Conservation (phyloP, 805 yeast species). For the Pichia occidentalis region DNA sequence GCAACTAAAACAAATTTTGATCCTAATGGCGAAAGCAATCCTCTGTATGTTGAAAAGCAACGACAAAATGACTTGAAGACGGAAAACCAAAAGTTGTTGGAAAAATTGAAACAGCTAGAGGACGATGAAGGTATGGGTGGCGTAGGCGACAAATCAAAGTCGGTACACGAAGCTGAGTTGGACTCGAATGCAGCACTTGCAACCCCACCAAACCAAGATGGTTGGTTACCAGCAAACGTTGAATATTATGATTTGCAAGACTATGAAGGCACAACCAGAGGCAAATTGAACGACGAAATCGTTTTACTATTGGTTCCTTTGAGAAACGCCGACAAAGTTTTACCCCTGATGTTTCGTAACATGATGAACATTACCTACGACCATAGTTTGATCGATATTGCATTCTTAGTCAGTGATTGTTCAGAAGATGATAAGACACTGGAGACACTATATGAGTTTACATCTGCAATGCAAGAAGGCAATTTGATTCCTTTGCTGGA, state of each 20-base stretch:
- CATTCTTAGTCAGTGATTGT: conserved; percentile 76
- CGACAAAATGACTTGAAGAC: not conserved
- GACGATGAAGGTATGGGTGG: not conserved
- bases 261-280: conserved; percentile 47
- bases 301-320: conserved; percentile 69
- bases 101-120: too few relatives aligned
- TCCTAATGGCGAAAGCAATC: not conserved
- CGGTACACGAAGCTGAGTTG: not conserved
- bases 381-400: conserved; percentile 71
- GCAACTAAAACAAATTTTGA: not conserved
- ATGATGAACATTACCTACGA: conserved; percentile 82
- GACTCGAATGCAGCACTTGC: conserved; percentile 10
- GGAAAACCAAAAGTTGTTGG: too few relatives aligned
- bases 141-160: not conserved
- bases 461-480: conserved; percentile 66
- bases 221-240: conserved; percentile 11
- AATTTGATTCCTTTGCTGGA: conserved; percentile 47
- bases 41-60: not conserved
- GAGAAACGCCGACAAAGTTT: conserved; percentile 68
- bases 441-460: conserved; percentile 56
- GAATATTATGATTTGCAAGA: conserved; percentile 54
- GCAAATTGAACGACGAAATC: conserved; percentile 48
- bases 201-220: conserved; percentile 14
- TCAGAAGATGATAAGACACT: conserved; percentile 59
- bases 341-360: conserved; percentile 79